Conservation (phyloP, 2,329 filamentous ascomycete species). For the Pestalotiopsis sp. region DNA sequence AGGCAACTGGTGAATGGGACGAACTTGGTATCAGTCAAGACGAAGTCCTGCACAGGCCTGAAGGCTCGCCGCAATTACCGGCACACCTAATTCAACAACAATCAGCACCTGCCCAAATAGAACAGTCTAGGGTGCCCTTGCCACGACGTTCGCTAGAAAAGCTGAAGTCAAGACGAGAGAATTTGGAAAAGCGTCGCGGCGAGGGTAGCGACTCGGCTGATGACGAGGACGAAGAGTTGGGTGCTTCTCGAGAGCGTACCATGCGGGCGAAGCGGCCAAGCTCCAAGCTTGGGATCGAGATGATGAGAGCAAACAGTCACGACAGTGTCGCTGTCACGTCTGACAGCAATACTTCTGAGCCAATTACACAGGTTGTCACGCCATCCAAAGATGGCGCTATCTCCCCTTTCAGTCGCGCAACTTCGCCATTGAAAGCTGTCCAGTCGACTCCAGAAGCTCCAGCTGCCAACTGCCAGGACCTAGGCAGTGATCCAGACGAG, state of each 20-base stretch:
- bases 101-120: slow-evolving; percentile 65
- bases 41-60: slow-evolving; percentile 37
- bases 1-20: slow-evolving; percentile 75
- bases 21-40: slow-evolving; percentile 78
- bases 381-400: slow-evolving; percentile 43
- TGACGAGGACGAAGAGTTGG: slow-evolving; percentile 91
- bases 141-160: slow-evolving; percentile 71
- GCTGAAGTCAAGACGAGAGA: slow-evolving; percentile 72
- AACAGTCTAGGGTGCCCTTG: slow-evolving; percentile 44
- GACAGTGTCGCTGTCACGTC: slow-evolving; percentile 68
- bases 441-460: slow-evolving; percentile 32
- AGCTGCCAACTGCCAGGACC: slow-evolving; percentile 18
- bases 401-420: slow-evolving; percentile 21
- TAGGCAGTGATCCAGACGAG: slow-evolving; percentile 34
- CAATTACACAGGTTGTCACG: slow-evolving; percentile 53
- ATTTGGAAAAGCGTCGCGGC: slow-evolving; percentile 68
- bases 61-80: slow-evolving; percentile 41
- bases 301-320: slow-evolving; percentile 96
- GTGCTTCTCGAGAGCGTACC: slow-evolving; percentile 44
- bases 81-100: slow-evolving; percentile 59
- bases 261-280: slow-evolving; percentile 64
- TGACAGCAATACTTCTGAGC: slow-evolving; percentile 47
- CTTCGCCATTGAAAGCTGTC: slow-evolving; percentile 18
- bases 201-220: slow-evolving; percentile 86
- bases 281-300: slow-evolving; percentile 91